Evolutionary conservation across 352 stramenopile species (phyloP).

Genomic region (Thraustochytrium sp.): DNA sequence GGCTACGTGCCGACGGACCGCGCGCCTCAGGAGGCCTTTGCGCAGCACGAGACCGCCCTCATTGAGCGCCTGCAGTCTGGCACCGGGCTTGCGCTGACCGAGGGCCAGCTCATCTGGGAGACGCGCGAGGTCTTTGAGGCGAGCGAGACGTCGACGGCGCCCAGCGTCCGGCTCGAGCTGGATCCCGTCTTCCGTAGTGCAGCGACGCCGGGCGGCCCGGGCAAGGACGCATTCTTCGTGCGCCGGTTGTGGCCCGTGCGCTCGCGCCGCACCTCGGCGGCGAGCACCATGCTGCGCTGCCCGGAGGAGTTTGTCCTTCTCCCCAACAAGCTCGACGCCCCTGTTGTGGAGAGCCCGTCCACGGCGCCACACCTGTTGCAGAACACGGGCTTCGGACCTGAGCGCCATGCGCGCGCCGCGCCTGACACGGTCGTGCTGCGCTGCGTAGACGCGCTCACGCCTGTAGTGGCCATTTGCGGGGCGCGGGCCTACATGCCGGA

Average conservation of each 20-base stretch:
- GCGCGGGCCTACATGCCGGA: no score
- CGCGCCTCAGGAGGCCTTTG: neutral
- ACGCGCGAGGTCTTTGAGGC: neutral
- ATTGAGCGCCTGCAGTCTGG: slow-evolving; percentile 16
- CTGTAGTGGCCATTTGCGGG: no score
- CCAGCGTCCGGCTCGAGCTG: neutral
- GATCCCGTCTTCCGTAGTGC: neutral
- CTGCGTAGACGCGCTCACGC: no score
- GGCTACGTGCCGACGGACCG: neutral
- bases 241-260: slow-evolving; percentile 14
- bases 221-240: slow-evolving; percentile 8
- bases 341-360: no score
- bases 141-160: neutral
- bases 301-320: neutral
- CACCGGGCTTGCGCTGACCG: neutral
- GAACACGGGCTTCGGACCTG: no score
- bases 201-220: neutral
- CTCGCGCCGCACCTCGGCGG: neutral
- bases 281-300: slow-evolving; percentile 20
- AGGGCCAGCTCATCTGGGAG: neutral
- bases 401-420: no score
- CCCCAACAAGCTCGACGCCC: neutral
- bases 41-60: neutral
- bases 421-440: no score
- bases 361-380: no score